Conservation (phyloP, 768 basidiomycete species). For the Auriscalpium vulgare region DNA sequence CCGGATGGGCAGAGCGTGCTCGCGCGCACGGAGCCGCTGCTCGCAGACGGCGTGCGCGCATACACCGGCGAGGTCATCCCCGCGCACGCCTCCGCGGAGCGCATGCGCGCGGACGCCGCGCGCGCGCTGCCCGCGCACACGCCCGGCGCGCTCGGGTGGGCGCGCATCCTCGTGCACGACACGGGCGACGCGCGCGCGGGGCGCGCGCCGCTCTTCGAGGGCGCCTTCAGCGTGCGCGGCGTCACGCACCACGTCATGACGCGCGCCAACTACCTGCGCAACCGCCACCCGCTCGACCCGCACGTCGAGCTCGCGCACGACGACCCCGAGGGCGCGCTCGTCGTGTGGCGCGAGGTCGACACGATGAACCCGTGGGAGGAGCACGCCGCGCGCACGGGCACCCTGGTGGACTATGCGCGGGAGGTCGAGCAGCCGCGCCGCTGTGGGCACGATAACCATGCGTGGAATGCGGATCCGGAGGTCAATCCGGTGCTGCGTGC, state of each 20-base stretch:
- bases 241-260: slow-evolving; percentile 65
- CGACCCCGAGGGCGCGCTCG: slow-evolving; percentile 43
- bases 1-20: slow-evolving; percentile 44
- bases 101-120: slow-evolving; percentile 58
- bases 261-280: slow-evolving; percentile 59
- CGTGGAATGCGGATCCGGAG: slow-evolving; percentile 53
- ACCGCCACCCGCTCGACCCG: slow-evolving; percentile 52
- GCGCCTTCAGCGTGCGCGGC: slow-evolving; percentile 65
- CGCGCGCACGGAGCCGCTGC: slow-evolving; percentile 50
- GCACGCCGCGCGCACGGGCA: slow-evolving; percentile 24
- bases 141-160: slow-evolving; percentile 57
- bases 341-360: slow-evolving; percentile 74
- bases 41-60: slow-evolving; percentile 53
- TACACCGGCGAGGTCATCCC: slow-evolving; percentile 74
- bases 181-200: slow-evolving; percentile 41
- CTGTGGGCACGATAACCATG: slow-evolving; percentile 67
- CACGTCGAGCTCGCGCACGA: slow-evolving; percentile 31
- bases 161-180: slow-evolving; percentile 66
- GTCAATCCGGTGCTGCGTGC: slow-evolving; percentile 44
- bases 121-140: slow-evolving; percentile 39
- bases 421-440: slow-evolving; percentile 21
- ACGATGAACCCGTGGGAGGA: slow-evolving; percentile 48
- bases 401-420: slow-evolving; percentile 3
- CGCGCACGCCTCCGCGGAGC: slow-evolving; percentile 39
- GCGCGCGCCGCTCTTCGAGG: slow-evolving; percentile 58